Conservation (phyloP, 805 yeast genomes). For the Danielia oregonensis region DNA sequence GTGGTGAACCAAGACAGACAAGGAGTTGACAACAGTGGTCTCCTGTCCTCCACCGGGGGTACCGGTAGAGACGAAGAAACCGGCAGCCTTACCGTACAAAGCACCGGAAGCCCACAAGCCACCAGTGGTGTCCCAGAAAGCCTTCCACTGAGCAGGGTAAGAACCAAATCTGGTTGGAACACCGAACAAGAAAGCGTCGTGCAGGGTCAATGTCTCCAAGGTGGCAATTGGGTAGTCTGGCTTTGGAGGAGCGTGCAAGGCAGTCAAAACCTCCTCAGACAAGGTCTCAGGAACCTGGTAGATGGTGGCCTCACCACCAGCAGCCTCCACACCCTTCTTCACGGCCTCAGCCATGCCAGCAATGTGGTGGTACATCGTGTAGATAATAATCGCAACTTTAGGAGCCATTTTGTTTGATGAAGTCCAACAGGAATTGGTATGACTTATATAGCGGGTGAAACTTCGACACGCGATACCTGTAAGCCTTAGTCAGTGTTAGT, state of each 20-base stretch:
- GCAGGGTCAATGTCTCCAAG: slow-evolving; percentile 15
- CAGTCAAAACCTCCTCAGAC: slow-evolving; percentile 15
- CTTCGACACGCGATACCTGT: too few species aligned
- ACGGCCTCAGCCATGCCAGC: slow-evolving; percentile 65
- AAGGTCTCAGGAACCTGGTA: slow-evolving; percentile 20
- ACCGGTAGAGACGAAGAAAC: slow-evolving; percentile 14
- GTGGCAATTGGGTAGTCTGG: slow-evolving; percentile 19
- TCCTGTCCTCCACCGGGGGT: slow-evolving; percentile 18
- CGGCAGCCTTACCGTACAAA: slow-evolving; percentile 18
- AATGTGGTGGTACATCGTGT: slow-evolving; percentile 80
- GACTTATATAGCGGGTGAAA: neutral
- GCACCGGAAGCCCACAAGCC: slow-evolving; percentile 19
- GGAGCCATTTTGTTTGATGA: slow-evolving; percentile 15
- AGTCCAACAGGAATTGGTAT: neutral
- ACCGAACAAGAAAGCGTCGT: slow-evolving; percentile 20
- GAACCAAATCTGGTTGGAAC: slow-evolving; percentile 18
- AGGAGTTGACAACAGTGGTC: slow-evolving; percentile 17
- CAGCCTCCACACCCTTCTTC: slow-evolving; percentile 63
- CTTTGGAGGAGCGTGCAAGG: slow-evolving; percentile 18
- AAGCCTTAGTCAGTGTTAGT: slow-evolving; percentile 1
- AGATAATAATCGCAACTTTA: slow-evolving; percentile 71
- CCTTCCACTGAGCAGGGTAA: slow-evolving; percentile 20
- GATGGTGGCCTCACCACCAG: slow-evolving; percentile 48
- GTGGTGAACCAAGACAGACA: slow-evolving; percentile 18
- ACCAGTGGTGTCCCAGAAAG: slow-evolving; percentile 19